A percentile compares a stretch with the other conserved stretches of the same genome.
Evolutionary conservation across 2,329 filamentous ascomycete species (phyloP).

Genomic region (Aspergillus udagawae): DNA sequence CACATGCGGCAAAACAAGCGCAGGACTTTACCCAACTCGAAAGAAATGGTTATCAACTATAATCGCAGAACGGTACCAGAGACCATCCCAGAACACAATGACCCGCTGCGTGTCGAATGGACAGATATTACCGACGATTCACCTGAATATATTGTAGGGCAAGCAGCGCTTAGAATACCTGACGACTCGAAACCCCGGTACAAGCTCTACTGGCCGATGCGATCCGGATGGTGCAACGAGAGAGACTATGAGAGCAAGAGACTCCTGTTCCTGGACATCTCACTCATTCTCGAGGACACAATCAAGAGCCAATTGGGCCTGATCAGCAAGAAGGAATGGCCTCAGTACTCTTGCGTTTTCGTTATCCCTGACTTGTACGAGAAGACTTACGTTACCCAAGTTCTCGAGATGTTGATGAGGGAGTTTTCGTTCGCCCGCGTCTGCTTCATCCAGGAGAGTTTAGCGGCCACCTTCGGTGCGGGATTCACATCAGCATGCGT

Average conservation of each 20-base stretch:
- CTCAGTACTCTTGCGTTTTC: slow-evolving; percentile 92
- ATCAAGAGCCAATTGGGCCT: slow-evolving; percentile 81
- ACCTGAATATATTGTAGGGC: slow-evolving; percentile 76
- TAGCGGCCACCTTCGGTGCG: slow-evolving; percentile 90
- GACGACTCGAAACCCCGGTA: slow-evolving; percentile 87
- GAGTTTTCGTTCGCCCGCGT: slow-evolving; percentile 87
- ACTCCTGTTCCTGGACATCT: slow-evolving; percentile 80
- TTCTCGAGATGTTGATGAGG: slow-evolving; percentile 78
- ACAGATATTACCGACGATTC: slow-evolving; percentile 70
- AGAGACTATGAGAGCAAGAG: slow-evolving; percentile 77
- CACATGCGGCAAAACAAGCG: slow-evolving; percentile 93
- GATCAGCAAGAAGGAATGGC: slow-evolving; percentile 73
- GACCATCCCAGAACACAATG: slow-evolving; percentile 88
- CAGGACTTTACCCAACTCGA: slow-evolving; percentile 93
- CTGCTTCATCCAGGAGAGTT: slow-evolving; percentile 92
- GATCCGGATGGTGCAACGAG: slow-evolving; percentile 83
- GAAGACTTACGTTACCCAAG: slow-evolving; percentile 80
- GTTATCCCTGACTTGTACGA: slow-evolving; percentile 97
- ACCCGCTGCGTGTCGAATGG: slow-evolving; percentile 91
- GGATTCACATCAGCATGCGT: slow-evolving; percentile 93
- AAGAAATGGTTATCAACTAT: slow-evolving; percentile 91
- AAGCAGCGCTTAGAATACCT: slow-evolving; percentile 77
- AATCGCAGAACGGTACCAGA: slow-evolving; percentile 82
- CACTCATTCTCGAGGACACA: slow-evolving; percentile 79
- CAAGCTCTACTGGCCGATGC: slow-evolving; percentile 88